These are phyloP conservation scores for Penicillium sp. DNA, from an alignment of 2,329 filamentous ascomycete species.

Conservation along the genomic window DNA sequence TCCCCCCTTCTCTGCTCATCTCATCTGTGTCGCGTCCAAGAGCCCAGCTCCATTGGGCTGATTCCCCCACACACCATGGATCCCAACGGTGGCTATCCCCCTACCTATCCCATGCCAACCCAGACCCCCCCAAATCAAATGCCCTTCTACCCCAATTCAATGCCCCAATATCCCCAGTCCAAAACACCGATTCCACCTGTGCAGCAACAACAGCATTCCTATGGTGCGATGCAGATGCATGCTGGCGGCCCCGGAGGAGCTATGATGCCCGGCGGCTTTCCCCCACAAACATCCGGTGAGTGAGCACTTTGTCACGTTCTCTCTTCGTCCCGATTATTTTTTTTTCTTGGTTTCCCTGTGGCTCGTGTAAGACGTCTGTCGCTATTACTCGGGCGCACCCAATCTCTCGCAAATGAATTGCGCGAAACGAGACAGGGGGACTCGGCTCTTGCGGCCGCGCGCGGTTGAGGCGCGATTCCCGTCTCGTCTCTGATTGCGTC, in stretches of 20 bases:
- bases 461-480: too few species aligned
- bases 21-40: background rate
- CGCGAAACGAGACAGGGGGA: too few species aligned
- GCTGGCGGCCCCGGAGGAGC: slow-evolving; percentile 30
- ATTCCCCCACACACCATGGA: slow-evolving; percentile 17
- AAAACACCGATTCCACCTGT: slow-evolving; percentile 27
- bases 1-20: slow-evolving; percentile 2
- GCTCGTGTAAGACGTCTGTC: slow-evolving; percentile 9
- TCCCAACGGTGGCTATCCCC: slow-evolving; percentile 21
- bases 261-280: slow-evolving; percentile 35
- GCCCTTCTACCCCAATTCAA: slow-evolving; percentile 32
- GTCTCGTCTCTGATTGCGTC: too few species aligned
- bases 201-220: slow-evolving; percentile 30
- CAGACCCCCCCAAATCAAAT: slow-evolving; percentile 32
- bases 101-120: slow-evolving; percentile 31
- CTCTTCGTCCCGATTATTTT: background rate
- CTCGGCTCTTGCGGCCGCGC: too few species aligned
- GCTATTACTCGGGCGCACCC: slow-evolving; percentile 5
- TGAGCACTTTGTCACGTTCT: slow-evolving; percentile 4
- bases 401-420: background rate
- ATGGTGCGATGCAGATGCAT: slow-evolving; percentile 32
- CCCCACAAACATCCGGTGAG: slow-evolving; percentile 33
- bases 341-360: slow-evolving; percentile 8
- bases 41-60: slow-evolving; percentile 6
- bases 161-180: slow-evolving; percentile 29